A percentile compares a stretch with the other conserved stretches of the same genome.
Conservation (phyloP, 108 stramenopile genomes). For the Cylindrotheca closterium region DNA sequence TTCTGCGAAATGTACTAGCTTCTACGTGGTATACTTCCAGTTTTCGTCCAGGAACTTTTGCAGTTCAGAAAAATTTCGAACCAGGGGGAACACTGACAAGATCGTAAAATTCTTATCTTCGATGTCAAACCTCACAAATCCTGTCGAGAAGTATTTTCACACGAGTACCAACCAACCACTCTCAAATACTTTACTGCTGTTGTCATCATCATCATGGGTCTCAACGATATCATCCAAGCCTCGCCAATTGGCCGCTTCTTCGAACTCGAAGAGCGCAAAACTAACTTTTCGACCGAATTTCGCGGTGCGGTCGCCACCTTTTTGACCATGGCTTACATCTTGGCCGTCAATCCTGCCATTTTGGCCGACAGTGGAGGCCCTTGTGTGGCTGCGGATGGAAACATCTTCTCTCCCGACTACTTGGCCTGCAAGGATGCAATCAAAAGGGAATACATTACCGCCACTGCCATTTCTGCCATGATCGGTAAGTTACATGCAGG, state of each 20-base stretch:
- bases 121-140: neutral
- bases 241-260: constrained; percentile 27
- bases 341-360: constrained; percentile 65
- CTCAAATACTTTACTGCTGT: too few relatives aligned
- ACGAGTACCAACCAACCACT: too few relatives aligned
- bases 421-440: constrained; percentile 35
- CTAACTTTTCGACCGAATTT: constrained; percentile 43
- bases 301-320: constrained; percentile 55
- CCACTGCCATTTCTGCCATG: constrained; percentile 60
- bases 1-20: too few relatives aligned
- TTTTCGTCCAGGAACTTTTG: too few relatives aligned
- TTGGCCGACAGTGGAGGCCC: constrained; percentile 59
- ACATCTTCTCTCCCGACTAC: constrained; percentile 44
- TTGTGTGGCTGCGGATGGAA: constrained; percentile 41
- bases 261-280: constrained; percentile 36
- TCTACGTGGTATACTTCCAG: too few relatives aligned
- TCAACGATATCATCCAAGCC: constrained; percentile 10
- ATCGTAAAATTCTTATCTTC: too few relatives aligned
- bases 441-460: constrained; percentile 51
- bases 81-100: too few relatives aligned
- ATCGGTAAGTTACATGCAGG: too few relatives aligned
- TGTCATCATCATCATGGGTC: neutral
- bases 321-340: constrained; percentile 66
- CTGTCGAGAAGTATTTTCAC: too few relatives aligned
- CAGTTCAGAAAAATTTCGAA: too few relatives aligned